Base-by-base conservation (phyloP, 1,284 basidiomycete species). In the Coniophora puteana region DNA sequence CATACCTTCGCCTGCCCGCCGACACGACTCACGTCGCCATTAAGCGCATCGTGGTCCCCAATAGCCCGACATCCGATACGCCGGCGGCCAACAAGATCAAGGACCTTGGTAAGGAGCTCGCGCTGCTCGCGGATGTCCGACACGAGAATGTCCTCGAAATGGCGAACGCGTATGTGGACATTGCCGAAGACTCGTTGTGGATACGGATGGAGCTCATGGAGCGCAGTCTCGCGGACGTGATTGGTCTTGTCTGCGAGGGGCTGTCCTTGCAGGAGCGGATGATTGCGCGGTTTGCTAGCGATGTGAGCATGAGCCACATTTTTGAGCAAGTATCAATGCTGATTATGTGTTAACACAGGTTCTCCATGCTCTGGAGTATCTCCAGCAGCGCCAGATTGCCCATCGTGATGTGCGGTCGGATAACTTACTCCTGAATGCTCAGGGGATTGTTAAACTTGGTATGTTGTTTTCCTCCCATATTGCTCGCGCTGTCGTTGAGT, bases 201-300 rank as follows among this genome's bases (percentile, higher is more conserved):
- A 80, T 90, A 38, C 68, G 81, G 45, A 90, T 90, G 88, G 86
- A 89, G 56, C 72, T 89, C 21, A 89, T 89, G 87, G 85, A 89
- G 54, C 69, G 85, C 46, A 89, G 85, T 54, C 63, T 90, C 46
- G 86, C 87, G 49, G 88, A 90, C 58, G 71, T 89, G 25, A 69
- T 89, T 18, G 74, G 67, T 21, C 57, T 87, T 22, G 72, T 76
- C 4, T 73, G 66, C 18, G 69, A 76, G 40, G 83, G 82, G 0
- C 59, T 85, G 26, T 65, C 74, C 49, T 47, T 88, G 38, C 70
- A 76, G 41, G 88, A 89, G 60, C 63, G 72, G 46, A 69, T 77
- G 35, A 73, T 89, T 38, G 83, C 80, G 14, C 67, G 81, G 53
- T 84, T 89, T 58, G 71, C 83, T 4, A 73, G 71, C 47, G 88